phyloP scores from a whole-genome alignment of 169 alveolate genomes.

The Eimeria praecox region DNA sequence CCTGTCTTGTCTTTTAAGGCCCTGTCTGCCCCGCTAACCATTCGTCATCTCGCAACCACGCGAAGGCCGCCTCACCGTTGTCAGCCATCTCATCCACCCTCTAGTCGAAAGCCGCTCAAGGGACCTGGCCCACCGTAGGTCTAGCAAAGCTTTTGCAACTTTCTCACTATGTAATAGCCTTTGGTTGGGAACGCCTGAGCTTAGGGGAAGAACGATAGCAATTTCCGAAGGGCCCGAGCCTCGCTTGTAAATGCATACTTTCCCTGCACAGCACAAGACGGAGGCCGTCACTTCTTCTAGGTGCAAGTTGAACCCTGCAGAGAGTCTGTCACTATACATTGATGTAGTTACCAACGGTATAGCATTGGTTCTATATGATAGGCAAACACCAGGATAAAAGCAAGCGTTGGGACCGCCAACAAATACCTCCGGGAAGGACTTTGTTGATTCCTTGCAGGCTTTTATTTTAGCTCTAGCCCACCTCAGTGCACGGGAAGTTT shows the following conservation, averaged over 20 bases:
- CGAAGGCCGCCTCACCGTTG: no score
- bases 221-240: conserved; percentile 51
- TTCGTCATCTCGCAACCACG: neutral
- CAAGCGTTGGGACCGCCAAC: neutral
- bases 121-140: neutral
- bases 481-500: neutral
- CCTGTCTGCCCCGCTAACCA: neutral
- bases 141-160: neutral
- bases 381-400: neutral
- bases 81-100: neutral
- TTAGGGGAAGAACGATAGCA: neutral
- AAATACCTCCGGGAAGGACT: neutral
- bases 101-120: neutral
- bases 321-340: neutral
- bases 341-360: neutral
- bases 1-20: neutral
- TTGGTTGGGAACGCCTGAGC: neutral
- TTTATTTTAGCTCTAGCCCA: neutral
- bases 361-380: neutral
- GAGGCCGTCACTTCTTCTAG: neutral
- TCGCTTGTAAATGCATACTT: neutral
- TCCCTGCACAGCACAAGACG: conserved; percentile 18
- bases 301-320: conserved; percentile 15
- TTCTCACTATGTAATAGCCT: no score
- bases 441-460: neutral